Conservation (phyloP, 2,329 filamentous ascomycete genomes). For the Cercospora nicotianae region DNA sequence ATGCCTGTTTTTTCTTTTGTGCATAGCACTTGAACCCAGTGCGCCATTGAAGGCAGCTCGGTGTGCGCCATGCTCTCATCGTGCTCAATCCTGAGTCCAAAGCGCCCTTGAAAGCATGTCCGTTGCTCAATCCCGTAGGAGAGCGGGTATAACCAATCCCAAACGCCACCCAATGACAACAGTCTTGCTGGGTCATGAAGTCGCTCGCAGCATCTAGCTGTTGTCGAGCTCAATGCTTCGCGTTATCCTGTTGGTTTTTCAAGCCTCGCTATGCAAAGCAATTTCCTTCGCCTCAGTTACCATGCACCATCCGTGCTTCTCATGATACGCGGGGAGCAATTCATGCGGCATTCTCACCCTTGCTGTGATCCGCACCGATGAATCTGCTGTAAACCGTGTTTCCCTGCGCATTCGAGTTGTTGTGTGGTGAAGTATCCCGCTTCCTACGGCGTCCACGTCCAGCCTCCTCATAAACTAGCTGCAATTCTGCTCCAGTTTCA, state of each 20-base stretch:
- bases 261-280: not conserved
- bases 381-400: not conserved
- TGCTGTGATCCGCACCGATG: not conserved
- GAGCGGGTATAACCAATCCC: constrained; percentile 5
- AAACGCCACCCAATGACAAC: not conserved
- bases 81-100: not conserved
- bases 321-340: not conserved
- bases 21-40: not conserved
- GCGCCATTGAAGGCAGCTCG: not conserved
- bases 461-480: constrained; percentile 5
- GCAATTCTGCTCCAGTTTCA: constrained; percentile 9
- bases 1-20: not conserved
- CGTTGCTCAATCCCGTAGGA: constrained; percentile 1
- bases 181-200: not conserved
- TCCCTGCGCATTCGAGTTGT: not conserved
- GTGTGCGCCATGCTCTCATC: not conserved
- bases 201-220: not conserved
- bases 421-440: not conserved
- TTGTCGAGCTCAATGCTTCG: not conserved
- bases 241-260: not conserved
- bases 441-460: not conserved
- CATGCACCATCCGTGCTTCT: not conserved
- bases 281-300: not conserved
- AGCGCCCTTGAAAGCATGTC: not conserved
- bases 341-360: not conserved